Evolutionary conservation across 768 basidiomycete genomes (phyloP).

Genomic region (Dioszegia crocea): DNA sequence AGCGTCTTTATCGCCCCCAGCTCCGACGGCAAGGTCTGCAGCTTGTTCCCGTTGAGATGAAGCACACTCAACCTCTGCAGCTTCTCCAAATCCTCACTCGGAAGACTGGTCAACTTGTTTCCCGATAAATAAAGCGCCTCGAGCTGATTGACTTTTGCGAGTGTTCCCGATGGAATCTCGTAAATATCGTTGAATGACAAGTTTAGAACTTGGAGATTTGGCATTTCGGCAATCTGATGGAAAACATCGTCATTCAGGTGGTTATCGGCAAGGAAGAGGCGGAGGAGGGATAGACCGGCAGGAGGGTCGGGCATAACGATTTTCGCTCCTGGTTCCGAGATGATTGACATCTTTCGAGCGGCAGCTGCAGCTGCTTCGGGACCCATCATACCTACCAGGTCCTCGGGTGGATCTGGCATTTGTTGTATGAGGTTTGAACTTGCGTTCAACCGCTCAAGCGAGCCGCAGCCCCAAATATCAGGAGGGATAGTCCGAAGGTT

Average conservation of each 20-base stretch:
- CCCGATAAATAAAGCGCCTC: constrained; percentile 90
- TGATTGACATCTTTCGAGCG: constrained; percentile 11
- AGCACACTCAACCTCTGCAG: constrained; percentile 67
- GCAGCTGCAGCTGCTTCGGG: constrained; percentile 10
- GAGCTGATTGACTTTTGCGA: constrained; percentile 63
- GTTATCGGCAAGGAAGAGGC: constrained; percentile 87
- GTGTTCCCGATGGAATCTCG: constrained; percentile 74
- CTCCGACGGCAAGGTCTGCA: constrained; percentile 88
- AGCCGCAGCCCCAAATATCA: constrained; percentile 77
- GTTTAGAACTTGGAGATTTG: constrained; percentile 75
- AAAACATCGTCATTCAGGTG: constrained; percentile 73
- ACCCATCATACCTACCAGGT: constrained; percentile 27
- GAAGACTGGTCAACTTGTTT: constrained; percentile 85
- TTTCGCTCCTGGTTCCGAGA: constrained; percentile 1
- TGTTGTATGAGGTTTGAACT: constrained; percentile 77
- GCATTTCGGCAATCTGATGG: constrained; percentile 67
- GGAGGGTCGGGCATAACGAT: constrained; percentile 50
- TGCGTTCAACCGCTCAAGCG: constrained; percentile 69
- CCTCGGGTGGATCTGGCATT: constrained; percentile 64
- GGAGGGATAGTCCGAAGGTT: constrained; percentile 70
- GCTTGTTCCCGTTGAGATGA: constrained; percentile 87
- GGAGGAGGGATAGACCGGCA: constrained; percentile 66
- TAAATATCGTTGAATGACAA: constrained; percentile 92
- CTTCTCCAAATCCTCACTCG: constrained; percentile 77
- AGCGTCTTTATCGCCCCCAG: constrained; percentile 74